Conservation (phyloP, 2,329 filamentous ascomycete species). For the Penicillium sp. region DNA sequence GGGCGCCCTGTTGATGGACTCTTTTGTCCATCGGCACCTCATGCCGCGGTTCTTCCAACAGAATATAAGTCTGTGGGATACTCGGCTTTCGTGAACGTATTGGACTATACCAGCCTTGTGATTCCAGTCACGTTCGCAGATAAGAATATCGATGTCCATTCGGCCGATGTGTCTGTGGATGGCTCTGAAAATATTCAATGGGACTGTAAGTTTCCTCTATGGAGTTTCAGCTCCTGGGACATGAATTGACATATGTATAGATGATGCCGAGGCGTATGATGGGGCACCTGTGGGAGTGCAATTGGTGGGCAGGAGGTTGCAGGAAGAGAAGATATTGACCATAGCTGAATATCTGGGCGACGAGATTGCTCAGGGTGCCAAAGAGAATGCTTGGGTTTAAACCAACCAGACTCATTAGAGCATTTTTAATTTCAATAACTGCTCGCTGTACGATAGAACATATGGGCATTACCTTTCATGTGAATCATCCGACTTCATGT, state of each 20-base stretch:
- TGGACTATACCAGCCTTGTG: slow-evolving; percentile 57
- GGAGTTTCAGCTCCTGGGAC: neutral
- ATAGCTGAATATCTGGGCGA: slow-evolving; percentile 44
- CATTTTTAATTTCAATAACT: neutral
- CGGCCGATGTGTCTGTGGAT: slow-evolving; percentile 40
- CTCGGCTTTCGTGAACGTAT: slow-evolving; percentile 50
- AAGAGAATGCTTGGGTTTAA: neutral
- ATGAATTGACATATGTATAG: slow-evolving; percentile 24
- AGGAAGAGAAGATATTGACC: slow-evolving; percentile 53
- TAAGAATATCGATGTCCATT: slow-evolving; percentile 49
- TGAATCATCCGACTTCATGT: neutral
- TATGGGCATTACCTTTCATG: neutral
- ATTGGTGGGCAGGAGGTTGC: slow-evolving; percentile 49
- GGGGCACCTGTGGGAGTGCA: slow-evolving; percentile 51
- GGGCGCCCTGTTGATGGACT: slow-evolving; percentile 55
- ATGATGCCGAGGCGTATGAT: slow-evolving; percentile 51
- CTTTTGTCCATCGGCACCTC: slow-evolving; percentile 45
- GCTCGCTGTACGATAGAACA: neutral
- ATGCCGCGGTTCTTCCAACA: slow-evolving; percentile 42
- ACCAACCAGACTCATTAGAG: neutral
- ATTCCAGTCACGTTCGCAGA: slow-evolving; percentile 58
- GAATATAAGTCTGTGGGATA: slow-evolving; percentile 51
- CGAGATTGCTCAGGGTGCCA: slow-evolving; percentile 14
- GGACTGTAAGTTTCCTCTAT: slow-evolving; percentile 45
- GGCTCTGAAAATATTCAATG: slow-evolving; percentile 49